Percentiles rank a stretch among this genome's conserved stretches.
Evolutionary conservation across 1,284 basidiomycete genomes (phyloP).

Genomic region (Butyriboletus appendiculatus): DNA sequence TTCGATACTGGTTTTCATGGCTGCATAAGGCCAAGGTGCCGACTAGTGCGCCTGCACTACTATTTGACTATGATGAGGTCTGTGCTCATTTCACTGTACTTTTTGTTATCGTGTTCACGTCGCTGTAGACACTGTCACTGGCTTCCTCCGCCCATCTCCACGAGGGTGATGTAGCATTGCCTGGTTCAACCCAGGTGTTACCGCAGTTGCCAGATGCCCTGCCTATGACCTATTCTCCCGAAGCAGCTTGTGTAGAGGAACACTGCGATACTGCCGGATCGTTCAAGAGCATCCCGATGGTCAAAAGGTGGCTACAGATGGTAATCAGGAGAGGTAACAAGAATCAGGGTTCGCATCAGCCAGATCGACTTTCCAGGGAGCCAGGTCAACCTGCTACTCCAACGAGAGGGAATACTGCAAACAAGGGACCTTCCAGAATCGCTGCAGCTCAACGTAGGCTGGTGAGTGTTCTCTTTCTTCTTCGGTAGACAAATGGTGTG

Average conservation of each 20-base stretch:
- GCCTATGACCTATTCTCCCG: neutral
- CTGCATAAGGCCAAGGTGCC: neutral
- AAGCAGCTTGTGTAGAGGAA: neutral
- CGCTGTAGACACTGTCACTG: neutral
- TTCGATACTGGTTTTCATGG: neutral
- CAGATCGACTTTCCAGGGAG: neutral
- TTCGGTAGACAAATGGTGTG: too few species aligned
- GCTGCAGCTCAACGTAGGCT: neutral
- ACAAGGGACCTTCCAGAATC: neutral
- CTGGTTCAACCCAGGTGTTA: too few species aligned
- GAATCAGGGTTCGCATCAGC: neutral
- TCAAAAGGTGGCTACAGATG: neutral
- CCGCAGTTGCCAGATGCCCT: too few species aligned
- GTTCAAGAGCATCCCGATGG: neutral
- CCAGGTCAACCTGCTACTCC: neutral
- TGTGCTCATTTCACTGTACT: neutral
- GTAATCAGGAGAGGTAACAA: neutral
- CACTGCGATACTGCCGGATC: neutral
- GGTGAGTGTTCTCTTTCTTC: neutral
- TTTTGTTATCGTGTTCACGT: neutral
- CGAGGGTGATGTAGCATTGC: neutral
- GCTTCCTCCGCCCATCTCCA: neutral
- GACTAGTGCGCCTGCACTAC: neutral
- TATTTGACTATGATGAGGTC: neutral
- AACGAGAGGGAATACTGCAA: too few species aligned